Conservation (phyloP, 1,284 basidiomycete species). For the Sporisorium iseilematis-ciliati region DNA sequence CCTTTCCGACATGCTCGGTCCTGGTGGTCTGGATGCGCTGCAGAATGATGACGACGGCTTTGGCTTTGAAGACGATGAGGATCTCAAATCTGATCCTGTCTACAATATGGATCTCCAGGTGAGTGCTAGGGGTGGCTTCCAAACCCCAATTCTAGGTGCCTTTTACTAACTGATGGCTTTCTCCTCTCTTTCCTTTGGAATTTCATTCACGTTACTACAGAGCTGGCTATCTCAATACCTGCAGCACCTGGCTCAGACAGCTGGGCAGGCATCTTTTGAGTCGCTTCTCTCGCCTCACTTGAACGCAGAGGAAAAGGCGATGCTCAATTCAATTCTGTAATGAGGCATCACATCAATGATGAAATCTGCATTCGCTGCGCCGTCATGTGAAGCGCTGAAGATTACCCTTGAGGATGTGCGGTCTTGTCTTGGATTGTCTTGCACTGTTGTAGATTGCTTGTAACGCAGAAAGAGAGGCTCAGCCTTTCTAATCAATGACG, state of each 20-base stretch:
- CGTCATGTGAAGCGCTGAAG: neutral
- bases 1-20: slow-evolving; percentile 71
- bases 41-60: slow-evolving; percentile 75
- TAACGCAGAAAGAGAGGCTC: neutral
- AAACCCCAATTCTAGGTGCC: no score
- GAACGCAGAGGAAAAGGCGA: slow-evolving; percentile 32
- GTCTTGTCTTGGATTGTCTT: neutral
- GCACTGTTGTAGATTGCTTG: neutral
- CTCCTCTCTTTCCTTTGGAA: no score
- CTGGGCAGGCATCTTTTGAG: slow-evolving; percentile 26
- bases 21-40: slow-evolving; percentile 74
- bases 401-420: neutral
- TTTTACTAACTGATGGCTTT: neutral
- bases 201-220: neutral
- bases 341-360: neutral
- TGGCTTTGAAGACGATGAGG: slow-evolving; percentile 76
- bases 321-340: slow-evolving; percentile 37
- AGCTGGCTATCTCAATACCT: slow-evolving; percentile 38
- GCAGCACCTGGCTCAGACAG: slow-evolving; percentile 26
- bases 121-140: neutral
- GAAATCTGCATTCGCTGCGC: neutral
- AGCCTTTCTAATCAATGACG: slow-evolving; percentile 70
- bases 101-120: slow-evolving; percentile 85
- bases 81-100: slow-evolving; percentile 85
- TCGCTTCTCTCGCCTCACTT: slow-evolving; percentile 31